phyloP scores from a whole-genome alignment of 2,329 filamentous ascomycete genomes.

The Diplodia corticola region DNA sequence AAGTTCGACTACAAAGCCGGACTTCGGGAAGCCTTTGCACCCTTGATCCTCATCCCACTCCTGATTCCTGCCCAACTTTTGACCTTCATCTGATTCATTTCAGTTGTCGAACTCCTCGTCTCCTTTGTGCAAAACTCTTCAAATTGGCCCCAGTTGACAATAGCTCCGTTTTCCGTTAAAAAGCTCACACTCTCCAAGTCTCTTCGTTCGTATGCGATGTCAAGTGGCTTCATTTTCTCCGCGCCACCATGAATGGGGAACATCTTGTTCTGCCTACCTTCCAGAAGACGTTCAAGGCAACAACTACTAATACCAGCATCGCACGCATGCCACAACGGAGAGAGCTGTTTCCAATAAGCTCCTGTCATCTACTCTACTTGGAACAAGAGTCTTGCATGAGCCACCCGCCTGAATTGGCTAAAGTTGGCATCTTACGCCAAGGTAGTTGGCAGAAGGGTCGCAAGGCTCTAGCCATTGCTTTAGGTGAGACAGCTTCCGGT shows the following conservation, averaged over 20 bases:
- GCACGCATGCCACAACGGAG: neutral
- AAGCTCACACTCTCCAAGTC: neutral
- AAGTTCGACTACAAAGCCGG: too few species aligned
- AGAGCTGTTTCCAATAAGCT: too few species aligned
- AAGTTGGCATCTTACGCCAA: slow-evolving; percentile 28
- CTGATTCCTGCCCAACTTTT: too few species aligned
- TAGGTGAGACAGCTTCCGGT: neutral
- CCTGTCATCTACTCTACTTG: too few species aligned
- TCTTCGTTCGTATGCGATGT: neutral
- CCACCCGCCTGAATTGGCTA: slow-evolving; percentile 34
- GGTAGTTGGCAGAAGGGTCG: slow-evolving; percentile 35
- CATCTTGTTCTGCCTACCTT: neutral
- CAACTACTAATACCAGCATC: neutral
- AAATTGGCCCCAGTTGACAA: too few species aligned
- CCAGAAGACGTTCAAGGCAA: neutral
- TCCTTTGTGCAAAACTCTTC: too few species aligned
- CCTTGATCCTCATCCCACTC: too few species aligned
- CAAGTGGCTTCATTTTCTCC: neutral
- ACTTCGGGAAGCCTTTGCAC: too few species aligned
- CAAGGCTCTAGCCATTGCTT: slow-evolving; percentile 32
- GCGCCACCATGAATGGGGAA: neutral
- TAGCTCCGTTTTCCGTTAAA: neutral
- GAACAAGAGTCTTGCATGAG: slow-evolving; percentile 31
- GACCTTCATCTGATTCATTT: too few species aligned
- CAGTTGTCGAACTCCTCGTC: too few species aligned